Evolutionary conservation across 78 protist genomes (phyloP).

Genomic region (Corallochytrium limacisporum): DNA sequence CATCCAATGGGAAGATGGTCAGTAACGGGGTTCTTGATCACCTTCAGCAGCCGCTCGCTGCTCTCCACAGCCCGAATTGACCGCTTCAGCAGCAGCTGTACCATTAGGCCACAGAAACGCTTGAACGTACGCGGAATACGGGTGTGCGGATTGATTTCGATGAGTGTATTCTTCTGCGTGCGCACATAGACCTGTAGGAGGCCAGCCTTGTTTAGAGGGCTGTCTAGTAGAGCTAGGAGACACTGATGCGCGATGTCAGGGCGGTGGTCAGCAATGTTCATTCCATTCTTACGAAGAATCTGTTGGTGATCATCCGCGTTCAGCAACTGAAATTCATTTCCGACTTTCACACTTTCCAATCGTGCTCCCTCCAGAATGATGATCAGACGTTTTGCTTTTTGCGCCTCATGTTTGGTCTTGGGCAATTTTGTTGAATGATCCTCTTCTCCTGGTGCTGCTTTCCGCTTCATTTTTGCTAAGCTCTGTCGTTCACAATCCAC

Average conservation of each 20-base stretch:
- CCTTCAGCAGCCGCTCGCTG: constrained; percentile 73
- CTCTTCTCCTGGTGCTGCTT: no score
- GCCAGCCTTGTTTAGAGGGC: constrained; percentile 95
- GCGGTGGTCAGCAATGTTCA: constrained; percentile 66
- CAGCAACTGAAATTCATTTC: constrained; percentile 64
- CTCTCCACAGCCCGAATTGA: constrained; percentile 79
- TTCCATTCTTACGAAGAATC: constrained; percentile 44
- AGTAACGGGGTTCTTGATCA: constrained; percentile 88
- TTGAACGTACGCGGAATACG: constrained; percentile 91
- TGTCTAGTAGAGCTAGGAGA: constrained; percentile 82
- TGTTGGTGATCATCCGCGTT: constrained; percentile 80
- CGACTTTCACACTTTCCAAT: constrained; percentile 67
- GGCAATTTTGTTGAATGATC: no score
- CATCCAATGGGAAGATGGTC: constrained; percentile 66
- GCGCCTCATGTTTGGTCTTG: no score
- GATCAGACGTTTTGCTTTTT: constrained; percentile 58
- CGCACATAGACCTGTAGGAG: constrained; percentile 76
- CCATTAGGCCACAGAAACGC: constrained; percentile 89
- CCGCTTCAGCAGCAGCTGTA: constrained; percentile 84
- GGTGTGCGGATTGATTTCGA: constrained; percentile 78
- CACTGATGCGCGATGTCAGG: constrained; percentile 96
- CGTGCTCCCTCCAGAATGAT: constrained; percentile 76
- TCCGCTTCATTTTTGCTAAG: no score
- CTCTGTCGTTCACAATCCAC: no score
- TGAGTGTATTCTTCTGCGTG: constrained; percentile 54